Base-by-base conservation (phyloP, 805 yeast genomes). In the Candida insectorum region DNA sequence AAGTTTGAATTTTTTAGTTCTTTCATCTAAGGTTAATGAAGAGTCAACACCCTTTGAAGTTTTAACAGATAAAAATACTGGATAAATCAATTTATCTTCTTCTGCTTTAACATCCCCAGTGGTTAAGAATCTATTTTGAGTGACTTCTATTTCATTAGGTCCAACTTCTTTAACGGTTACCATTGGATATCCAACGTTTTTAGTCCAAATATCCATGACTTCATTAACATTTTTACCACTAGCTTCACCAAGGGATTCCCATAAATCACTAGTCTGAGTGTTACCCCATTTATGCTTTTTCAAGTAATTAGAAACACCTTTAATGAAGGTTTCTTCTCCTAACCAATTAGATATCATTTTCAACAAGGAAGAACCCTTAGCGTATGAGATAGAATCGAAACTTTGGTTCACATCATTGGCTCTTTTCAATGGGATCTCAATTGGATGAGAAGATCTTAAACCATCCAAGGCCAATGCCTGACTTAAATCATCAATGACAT, bases 351-450 rank as follows among this genome's bases (percentile, higher is more conserved):
- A 76, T 47, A 84, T 75, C 95, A 83, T 85, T 58, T 85, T 77
- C 58, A 83, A 72, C 40, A 82, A 66, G 5, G 87, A 78, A 13
- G 91, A 81, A 47, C 95, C 95, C 60, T 85, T 85, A 22, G 83
- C 69, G 57, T 85, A 85, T 7, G 93, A 83, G 47, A 85, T 85
- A 27, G 88, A 85, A 57, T 85, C 94, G 54, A 85, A 85, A 44
- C 85, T 81, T 66, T 85, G 93, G 56, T 82, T 82, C 47, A 85
- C 81, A 54, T 85, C 89, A 48, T 77, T 83, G 15, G 88, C 89
- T 43, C 73, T 73, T 54, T 77, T 74, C 18, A 85, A 85, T 12
- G 91, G 88, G 24, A 85, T 91, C 58, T 85, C 89, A 45, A 85
- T 79, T 26, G 94, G 93, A 56, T 85, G 95, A 17, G 93, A 83